phyloP scores from a whole-genome alignment of 2,329 filamentous ascomycete genomes.

The Cordyceps javanica region DNA sequence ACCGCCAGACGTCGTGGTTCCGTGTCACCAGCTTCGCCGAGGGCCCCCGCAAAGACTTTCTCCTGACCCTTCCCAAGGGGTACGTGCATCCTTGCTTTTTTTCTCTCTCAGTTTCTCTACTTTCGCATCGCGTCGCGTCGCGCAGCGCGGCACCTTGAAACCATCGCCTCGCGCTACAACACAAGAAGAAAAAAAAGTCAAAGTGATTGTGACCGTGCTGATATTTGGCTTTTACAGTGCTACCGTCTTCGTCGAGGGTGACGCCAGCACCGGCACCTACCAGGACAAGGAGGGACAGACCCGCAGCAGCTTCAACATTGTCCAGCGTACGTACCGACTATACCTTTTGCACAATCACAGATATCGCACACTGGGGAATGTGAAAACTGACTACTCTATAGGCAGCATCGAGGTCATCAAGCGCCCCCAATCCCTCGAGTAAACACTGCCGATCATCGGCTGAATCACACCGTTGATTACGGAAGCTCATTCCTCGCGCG shows the following conservation, averaged over 20 bases:
- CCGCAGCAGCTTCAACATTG: constrained; percentile 58
- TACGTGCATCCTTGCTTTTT: constrained; percentile 40
- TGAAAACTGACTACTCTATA: constrained; percentile 16
- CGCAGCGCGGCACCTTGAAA: too few species aligned
- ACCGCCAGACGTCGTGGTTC: constrained; percentile 81
- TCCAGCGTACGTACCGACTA: constrained; percentile 67
- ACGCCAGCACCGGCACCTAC: constrained; percentile 62
- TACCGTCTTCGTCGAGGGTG: constrained; percentile 76
- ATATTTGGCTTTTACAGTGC: constrained; percentile 47
- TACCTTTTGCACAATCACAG: not conserved
- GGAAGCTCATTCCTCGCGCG: not conserved
- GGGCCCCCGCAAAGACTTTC: constrained; percentile 62
- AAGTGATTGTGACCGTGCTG: not conserved
- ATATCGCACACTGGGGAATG: too few species aligned
- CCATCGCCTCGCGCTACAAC: too few species aligned
- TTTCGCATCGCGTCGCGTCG: not conserved
- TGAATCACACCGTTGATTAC: not conserved
- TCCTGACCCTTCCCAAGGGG: constrained; percentile 77
- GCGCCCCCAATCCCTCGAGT: constrained; percentile 30
- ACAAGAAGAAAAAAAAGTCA: not conserved
- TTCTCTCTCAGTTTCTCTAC: too few species aligned
- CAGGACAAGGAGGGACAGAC: constrained; percentile 66
- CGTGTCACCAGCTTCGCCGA: constrained; percentile 68
- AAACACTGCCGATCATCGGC: not conserved
- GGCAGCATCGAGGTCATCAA: constrained; percentile 41